Evolutionary conservation across 257 asterid genomes (phyloP).

Genomic region (Craterostigma plantagineum): DNA sequence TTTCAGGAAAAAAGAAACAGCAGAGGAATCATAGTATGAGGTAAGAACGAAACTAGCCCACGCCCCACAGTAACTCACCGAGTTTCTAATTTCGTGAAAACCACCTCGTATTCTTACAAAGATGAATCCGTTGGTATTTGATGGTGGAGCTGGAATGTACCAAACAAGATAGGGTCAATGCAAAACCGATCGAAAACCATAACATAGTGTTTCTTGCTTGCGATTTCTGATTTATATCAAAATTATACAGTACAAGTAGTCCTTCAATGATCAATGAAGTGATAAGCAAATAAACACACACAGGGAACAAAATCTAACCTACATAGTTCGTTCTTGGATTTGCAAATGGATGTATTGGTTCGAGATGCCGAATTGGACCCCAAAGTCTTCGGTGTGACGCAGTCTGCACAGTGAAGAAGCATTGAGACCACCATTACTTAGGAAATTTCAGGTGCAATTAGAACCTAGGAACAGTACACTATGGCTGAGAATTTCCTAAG

Average conservation of each 20-base stretch:
- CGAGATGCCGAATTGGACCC: slow-evolving; percentile 72
- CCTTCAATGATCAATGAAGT: neutral
- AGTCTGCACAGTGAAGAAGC: slow-evolving; percentile 29
- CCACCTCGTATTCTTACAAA: slow-evolving; percentile 91
- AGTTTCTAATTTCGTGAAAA: slow-evolving; percentile 88
- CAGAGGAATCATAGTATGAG: neutral
- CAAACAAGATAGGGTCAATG: slow-evolving; percentile 1
- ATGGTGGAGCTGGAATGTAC: slow-evolving; percentile 45
- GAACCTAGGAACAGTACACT: slow-evolving; percentile 2
- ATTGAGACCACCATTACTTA: slow-evolving; percentile 9
- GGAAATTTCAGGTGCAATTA: slow-evolving; percentile 2
- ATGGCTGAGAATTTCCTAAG: neutral
- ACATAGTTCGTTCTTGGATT: slow-evolving; percentile 66
- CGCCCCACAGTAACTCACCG: slow-evolving; percentile 61
- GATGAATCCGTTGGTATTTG: slow-evolving; percentile 40
- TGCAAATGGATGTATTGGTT: slow-evolving; percentile 60
- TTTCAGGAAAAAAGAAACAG: neutral
- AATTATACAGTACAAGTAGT: neutral
- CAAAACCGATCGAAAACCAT: neutral
- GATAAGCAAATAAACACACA: slow-evolving; percentile 5
- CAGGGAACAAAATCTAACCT: slow-evolving; percentile 49
- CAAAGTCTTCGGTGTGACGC: slow-evolving; percentile 56
- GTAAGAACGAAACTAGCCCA: neutral
- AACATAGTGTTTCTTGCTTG: neutral
- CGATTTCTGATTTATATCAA: too few species aligned